phyloP scores from a whole-genome alignment of 2,329 filamentous ascomycete genomes.

The Fusarium compactum region DNA sequence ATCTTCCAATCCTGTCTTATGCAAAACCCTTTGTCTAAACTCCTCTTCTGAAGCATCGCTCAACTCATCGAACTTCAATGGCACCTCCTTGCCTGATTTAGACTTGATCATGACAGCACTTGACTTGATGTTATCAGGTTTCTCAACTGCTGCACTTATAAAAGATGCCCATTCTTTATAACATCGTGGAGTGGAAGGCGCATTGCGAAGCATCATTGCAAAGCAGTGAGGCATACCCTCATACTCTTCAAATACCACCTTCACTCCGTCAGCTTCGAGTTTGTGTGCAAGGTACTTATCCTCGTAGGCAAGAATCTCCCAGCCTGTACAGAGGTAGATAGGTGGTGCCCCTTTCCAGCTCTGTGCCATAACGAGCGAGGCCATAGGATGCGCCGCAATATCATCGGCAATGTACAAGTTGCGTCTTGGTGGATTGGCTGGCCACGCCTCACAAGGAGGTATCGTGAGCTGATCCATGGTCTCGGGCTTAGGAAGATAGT shows the following conservation, averaged over 20 bases:
- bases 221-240: conserved; percentile 87
- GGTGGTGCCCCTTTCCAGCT: conserved; percentile 75
- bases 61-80: conserved; percentile 58
- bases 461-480: conserved; percentile 46
- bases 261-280: conserved; percentile 68
- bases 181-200: conserved; percentile 62
- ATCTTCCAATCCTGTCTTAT: conserved; percentile 39
- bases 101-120: conserved; percentile 62
- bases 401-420: conserved; percentile 67
- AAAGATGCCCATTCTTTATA: conserved; percentile 69
- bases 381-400: conserved; percentile 74
- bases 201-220: conserved; percentile 65
- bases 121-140: conserved; percentile 51
- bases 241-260: conserved; percentile 76
- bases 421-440: conserved; percentile 64
- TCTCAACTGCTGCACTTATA: conserved; percentile 57
- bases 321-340: conserved; percentile 75
- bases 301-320: conserved; percentile 80
- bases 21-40: conserved; percentile 55
- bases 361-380: conserved; percentile 68
- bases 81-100: conserved; percentile 63
- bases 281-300: conserved; percentile 69
- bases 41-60: conserved; percentile 59
- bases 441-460: conserved; percentile 68
- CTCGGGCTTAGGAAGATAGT: conserved; percentile 64